phyloP scores from a whole-genome alignment of 2,329 filamentous ascomycete genomes.

The Trichoderma harzianum region DNA sequence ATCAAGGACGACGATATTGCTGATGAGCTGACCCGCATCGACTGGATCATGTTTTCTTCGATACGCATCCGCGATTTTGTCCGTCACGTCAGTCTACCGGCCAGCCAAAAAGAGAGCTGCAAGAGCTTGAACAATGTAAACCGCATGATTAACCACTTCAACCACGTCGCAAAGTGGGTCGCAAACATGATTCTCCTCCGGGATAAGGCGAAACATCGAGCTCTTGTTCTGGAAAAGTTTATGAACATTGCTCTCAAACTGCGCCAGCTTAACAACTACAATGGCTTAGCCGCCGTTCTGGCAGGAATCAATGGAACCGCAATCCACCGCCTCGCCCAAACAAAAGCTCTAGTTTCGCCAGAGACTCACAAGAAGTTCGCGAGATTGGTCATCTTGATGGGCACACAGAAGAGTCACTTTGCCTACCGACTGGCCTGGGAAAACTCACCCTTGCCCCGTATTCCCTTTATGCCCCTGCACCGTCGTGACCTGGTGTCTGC shows the following conservation, averaged over 20 bases:
- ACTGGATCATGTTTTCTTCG: constrained; percentile 97
- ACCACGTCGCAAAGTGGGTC: constrained; percentile 79
- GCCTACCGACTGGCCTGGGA: constrained; percentile 98
- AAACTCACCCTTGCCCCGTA: constrained; percentile 83
- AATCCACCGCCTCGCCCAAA: constrained; percentile 78
- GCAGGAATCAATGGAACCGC: constrained; percentile 88
- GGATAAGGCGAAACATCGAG: constrained; percentile 94
- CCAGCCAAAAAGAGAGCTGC: constrained; percentile 69
- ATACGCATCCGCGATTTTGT: constrained; percentile 91
- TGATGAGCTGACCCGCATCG: constrained; percentile 87
- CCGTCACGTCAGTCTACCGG: constrained; percentile 77
- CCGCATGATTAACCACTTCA: constrained; percentile 91
- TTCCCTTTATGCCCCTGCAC: constrained; percentile 90
- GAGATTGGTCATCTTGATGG: constrained; percentile 86
- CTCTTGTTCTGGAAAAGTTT: constrained; percentile 88
- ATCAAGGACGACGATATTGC: constrained; percentile 81
- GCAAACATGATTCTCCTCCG: constrained; percentile 81
- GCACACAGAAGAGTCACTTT: constrained; percentile 85
- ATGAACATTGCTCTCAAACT: constrained; percentile 86
- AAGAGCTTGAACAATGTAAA: constrained; percentile 81
- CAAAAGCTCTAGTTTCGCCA: constrained; percentile 68
- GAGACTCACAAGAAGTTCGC: constrained; percentile 80
- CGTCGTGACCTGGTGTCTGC: constrained; percentile 86
- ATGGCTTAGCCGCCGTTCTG: constrained; percentile 87
- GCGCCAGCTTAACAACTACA: constrained; percentile 93